Base-by-base conservation (phyloP, 495 filamentous ascomycete species). In the Tetracladium setigerum region DNA sequence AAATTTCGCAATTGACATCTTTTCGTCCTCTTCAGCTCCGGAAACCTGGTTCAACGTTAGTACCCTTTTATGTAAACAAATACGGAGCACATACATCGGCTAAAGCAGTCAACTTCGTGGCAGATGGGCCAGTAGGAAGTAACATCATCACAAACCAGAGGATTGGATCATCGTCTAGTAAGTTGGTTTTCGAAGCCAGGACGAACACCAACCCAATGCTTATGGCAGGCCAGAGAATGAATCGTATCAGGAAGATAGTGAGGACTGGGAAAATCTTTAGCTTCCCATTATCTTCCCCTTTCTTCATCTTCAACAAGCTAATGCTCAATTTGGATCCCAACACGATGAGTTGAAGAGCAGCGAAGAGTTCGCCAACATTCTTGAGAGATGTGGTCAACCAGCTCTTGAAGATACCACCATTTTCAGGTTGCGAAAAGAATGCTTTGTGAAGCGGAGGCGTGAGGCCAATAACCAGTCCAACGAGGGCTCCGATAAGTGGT, bases 121-220 rank as follows among this genome's bases (percentile, higher is more conserved):
- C 81, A 3, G 79, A 76, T 14, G 83, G 84, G 0, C 86, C 84
- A 2, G 73, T 70, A 0, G 86, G 83, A 78, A 87, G 86, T 11
- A 87, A 56, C 82, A 87, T 88, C 70, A 88, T 70, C 7, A 66
- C 66, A 50, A 87, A 89, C 79, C 80, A 88, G 13, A 88, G 59
- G 14, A 89, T 77, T 0, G 86, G 83, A 55, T 89, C 84, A 5
- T 66, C 44, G 11, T 66, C 61, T 4, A 89, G 61, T 10, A 82
- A 22, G 10, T 54, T 50, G 0, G 82, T 86, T 41, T 71, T 72
- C 10, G 66, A 65, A n/a, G 77, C 83, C 11, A 89, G 54, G 0
- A 66, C 48, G 53, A 77, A 89, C 15, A 88, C 72, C 12, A 77
- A 15, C 0, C 69, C 57, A 43, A 89, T 83, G n/a, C 76, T 77